Evolutionary conservation across 2,329 filamentous ascomycete species (phyloP), one percentile per base, ranked within the genome.

Genomic region (Aspergillus quadricinctus): DNA sequence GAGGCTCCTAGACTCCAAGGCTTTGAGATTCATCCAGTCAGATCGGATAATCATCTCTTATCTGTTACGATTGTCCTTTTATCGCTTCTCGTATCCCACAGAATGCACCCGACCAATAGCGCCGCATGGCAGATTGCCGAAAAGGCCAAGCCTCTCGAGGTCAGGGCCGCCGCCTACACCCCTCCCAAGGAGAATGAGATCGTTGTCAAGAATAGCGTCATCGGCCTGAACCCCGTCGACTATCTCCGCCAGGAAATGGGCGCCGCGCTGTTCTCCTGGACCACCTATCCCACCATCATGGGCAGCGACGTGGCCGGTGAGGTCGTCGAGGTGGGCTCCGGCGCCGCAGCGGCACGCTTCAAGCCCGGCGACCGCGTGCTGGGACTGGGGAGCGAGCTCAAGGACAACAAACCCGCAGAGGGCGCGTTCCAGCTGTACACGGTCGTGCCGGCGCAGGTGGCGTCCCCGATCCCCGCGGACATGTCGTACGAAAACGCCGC

Each of bases 291-390:
- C 0, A 61, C 65, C 5, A 66, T 76, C 25, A 61, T 76, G n/a
- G 78, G 78, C 5, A 66, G 62, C 19, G 78, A 80, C 57, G 70
- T 78, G 10, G 75, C 77, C 1, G 78, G 78, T 11, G 74, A 77
- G 54, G 69, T 79, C 11, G 59, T 74, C 43, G 73, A 79, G 58
- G 69, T 81, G 45, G 55, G 40, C 37, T 31, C 49, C n/a, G 54
- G 41, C 50, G 9, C 9, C 28, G 31, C 31, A 37, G 31, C 31
- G 31, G 31, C 14, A 17, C 31, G 14, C 14, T 74, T 79, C 61
- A 69, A 74, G 53, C 70, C 74, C 21, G 78, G 78, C 2, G 73
- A 79, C 56, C 73, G 78, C 27, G 78, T 81, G 4, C 66, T 77
- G 28, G 78, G 63, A 8, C 53, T 59, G 0, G 61, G 56, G 1